Evolutionary conservation across 805 yeast genomes (phyloP).

Genomic region (Saccharomyces eubayanus): DNA sequence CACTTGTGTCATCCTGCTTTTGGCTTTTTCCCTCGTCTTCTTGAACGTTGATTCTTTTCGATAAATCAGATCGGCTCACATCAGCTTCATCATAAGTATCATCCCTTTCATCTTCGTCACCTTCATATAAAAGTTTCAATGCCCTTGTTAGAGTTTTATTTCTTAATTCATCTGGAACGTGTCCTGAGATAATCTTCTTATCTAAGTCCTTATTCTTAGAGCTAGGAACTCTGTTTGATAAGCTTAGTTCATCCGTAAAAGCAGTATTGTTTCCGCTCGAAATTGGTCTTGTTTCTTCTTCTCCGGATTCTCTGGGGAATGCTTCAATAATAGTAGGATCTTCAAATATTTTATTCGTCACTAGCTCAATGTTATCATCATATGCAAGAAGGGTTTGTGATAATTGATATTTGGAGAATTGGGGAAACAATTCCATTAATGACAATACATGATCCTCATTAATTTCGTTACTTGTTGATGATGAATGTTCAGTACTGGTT

Average conservation of each 20-base stretch:
- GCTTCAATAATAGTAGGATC: conserved; percentile 39
- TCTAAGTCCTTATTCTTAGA: conserved; percentile 13
- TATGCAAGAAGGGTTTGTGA: conserved; percentile 41
- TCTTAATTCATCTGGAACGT: conserved; percentile 41
- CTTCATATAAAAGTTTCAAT: conserved; percentile 52
- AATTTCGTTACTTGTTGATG: conserved; percentile 2
- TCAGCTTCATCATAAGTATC: conserved; percentile 60
- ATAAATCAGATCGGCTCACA: conserved; percentile 11
- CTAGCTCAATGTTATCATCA: conserved; percentile 45
- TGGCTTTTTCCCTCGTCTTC: conserved; percentile 3
- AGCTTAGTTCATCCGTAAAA: neutral
- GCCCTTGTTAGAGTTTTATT: conserved; percentile 55
- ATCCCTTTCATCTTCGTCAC: conserved; percentile 81
- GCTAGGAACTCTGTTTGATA: neutral
- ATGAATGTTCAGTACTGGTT: neutral
- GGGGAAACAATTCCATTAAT: conserved; percentile 60
- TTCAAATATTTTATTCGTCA: conserved; percentile 55
- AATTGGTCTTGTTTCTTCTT: conserved; percentile 1
- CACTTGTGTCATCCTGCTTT: conserved; percentile 10
- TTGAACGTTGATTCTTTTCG: conserved; percentile 1
- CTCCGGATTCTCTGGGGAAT: conserved; percentile 25
- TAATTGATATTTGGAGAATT: conserved; percentile 41
- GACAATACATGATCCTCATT: conserved; percentile 34
- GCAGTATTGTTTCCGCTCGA: neutral
- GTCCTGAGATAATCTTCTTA: conserved; percentile 9